Percentiles rank a stretch among this genome's conserved stretches.
Conservation (phyloP, 2,329 filamentous ascomycete species). For the Ophiostoma populinum region DNA sequence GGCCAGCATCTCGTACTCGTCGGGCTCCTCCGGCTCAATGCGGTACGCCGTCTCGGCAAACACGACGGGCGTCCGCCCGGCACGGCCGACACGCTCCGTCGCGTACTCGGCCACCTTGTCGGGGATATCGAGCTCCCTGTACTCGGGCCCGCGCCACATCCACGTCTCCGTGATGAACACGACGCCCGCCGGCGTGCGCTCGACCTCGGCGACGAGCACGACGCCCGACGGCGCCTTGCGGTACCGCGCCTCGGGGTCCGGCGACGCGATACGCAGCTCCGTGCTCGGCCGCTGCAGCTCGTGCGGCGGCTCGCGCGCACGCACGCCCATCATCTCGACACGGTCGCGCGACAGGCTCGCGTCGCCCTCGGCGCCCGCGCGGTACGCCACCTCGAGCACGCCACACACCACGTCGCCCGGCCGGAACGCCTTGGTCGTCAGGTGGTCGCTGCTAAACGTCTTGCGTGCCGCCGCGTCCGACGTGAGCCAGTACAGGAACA, state of each 20-base stretch:
- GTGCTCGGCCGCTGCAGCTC: no score
- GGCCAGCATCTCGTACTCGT: no score
- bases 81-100: no score
- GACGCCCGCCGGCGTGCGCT: slow-evolving; percentile 8
- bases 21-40: slow-evolving; percentile 6
- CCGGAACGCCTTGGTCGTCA: slow-evolving; percentile 13
- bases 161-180: slow-evolving; percentile 23
- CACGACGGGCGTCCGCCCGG: no score
- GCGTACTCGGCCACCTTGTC: no score
- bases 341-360: slow-evolving; percentile 11
- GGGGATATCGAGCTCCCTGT: no score
- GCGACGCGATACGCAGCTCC: no score
- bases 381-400: slow-evolving; percentile 16
- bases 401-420: slow-evolving; percentile 18
- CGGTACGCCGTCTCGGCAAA: no score
- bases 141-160: no score
- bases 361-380: slow-evolving; percentile 8
- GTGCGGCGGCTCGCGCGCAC: slow-evolving; percentile 13
- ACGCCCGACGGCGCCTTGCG: slow-evolving; percentile 13
- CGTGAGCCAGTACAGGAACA: slow-evolving; percentile 14
- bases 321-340: slow-evolving; percentile 16
- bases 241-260: no score
- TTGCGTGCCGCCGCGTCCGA: slow-evolving; percentile 8
- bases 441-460: slow-evolving; percentile 15
- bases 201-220: slow-evolving; percentile 14